phyloP scores from a whole-genome alignment of 2,329 filamentous ascomycete genomes.

The Trichophaea hybrida region DNA sequence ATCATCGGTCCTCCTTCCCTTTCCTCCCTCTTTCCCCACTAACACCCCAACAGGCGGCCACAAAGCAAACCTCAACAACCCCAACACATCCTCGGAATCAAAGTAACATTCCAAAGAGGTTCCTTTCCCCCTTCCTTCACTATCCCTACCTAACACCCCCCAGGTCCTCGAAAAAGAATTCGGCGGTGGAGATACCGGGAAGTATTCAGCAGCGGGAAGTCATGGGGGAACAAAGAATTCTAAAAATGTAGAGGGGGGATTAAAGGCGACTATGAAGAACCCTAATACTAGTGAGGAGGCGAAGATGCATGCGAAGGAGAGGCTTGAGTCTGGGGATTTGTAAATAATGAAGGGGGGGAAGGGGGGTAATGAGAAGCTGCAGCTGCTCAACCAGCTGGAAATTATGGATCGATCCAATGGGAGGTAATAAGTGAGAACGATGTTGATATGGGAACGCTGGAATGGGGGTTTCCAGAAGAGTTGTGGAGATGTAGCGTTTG shows the following conservation, averaged over 20 bases:
- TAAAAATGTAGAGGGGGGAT: neutral
- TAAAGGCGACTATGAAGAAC: slow-evolving; percentile 29
- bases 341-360: neutral
- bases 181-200: slow-evolving; percentile 26
- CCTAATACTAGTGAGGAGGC: slow-evolving; percentile 43
- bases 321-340: slow-evolving; percentile 31
- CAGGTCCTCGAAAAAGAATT: slow-evolving; percentile 35
- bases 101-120: slow-evolving; percentile 41
- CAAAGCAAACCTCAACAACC: slow-evolving; percentile 46
- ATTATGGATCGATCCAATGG: no score
- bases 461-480: no score
- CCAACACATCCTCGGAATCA: slow-evolving; percentile 41
- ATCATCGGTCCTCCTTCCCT: slow-evolving; percentile 23
- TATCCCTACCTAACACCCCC: no score
- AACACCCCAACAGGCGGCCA: slow-evolving; percentile 32
- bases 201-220: slow-evolving; percentile 25
- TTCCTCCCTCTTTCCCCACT: no score
- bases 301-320: slow-evolving; percentile 42
- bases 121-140: no score
- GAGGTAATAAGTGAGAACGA: no score
- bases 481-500: no score
- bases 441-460: no score
- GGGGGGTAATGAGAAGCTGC: no score
- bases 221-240: neutral
- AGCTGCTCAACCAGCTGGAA: no score